These are phyloP conservation scores for Euphorbia peplus DNA, from an alignment of 345 rosid genomes.

Conservation along the genomic window DNA sequence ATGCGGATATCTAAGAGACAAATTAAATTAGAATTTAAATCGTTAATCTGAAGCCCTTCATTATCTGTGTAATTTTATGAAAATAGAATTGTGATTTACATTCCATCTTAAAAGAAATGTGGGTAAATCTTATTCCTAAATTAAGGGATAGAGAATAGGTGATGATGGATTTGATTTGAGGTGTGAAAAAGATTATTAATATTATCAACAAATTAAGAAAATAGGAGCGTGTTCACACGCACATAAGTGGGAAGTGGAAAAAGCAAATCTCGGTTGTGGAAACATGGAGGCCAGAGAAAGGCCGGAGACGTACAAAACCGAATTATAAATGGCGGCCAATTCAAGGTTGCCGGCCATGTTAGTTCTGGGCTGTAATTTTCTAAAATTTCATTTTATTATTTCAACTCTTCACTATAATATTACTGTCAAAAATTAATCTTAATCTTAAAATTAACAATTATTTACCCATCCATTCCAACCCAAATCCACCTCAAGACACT, in stretches of 20 bases:
- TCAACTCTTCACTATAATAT: constrained; percentile 1
- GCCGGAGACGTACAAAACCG: constrained; percentile 51
- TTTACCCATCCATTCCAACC: background rate
- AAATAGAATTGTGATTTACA: too few species aligned
- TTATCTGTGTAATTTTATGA: too few species aligned
- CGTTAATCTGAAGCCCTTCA: too few species aligned
- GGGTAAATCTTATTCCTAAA: too few species aligned
- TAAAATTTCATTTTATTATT: background rate
- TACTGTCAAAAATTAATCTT: background rate
- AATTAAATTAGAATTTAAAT: too few species aligned
- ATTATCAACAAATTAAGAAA: too few species aligned
- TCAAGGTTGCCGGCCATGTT: constrained; percentile 87
- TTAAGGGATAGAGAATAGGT: too few species aligned
- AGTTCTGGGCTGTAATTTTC: constrained; percentile 20
- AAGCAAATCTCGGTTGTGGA: constrained; percentile 23
- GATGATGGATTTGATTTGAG: too few species aligned
- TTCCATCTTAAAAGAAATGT: too few species aligned
- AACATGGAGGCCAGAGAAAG: constrained; percentile 42
- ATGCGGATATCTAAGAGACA: too few species aligned
- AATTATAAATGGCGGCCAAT: constrained; percentile 70
- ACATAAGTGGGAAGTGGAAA: constrained; percentile 9
- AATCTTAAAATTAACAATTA: background rate
- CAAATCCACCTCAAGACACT: constrained; percentile 15
- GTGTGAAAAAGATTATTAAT: background rate
- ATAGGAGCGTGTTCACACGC: constrained; percentile 25